Evolutionary conservation across 495 filamentous ascomycete genomes (phyloP).

Genomic region (Alectoria sarmentosa): DNA sequence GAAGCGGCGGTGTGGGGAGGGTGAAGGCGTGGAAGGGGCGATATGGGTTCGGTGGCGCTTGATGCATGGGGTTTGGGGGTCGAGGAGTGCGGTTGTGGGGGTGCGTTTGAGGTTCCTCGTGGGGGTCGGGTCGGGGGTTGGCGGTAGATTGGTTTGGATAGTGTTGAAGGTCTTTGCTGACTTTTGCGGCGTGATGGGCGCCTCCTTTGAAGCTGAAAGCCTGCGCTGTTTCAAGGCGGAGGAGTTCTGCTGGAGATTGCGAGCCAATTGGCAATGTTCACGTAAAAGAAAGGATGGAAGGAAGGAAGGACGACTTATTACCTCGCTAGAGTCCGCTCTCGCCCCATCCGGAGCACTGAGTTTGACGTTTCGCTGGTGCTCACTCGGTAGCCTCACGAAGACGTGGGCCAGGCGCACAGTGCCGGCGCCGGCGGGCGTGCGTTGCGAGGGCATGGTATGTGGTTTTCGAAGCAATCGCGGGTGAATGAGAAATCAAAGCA

Average conservation of each 20-base stretch:
- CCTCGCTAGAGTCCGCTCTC: neutral
- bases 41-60: neutral
- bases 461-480: neutral
- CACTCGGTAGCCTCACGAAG: neutral
- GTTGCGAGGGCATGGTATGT: neutral
- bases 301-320: neutral
- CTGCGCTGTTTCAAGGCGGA: neutral
- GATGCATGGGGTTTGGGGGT: neutral
- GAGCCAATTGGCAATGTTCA: neutral
- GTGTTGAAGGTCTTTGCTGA: neutral
- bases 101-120: conserved; percentile 3
- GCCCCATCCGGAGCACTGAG: neutral
- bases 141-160: neutral
- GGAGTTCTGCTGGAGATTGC: neutral
- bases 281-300: neutral
- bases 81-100: neutral
- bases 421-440: neutral
- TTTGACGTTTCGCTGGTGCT: neutral
- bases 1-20: neutral
- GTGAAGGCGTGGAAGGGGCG: too few relatives aligned
- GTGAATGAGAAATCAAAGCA: too few relatives aligned
- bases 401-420: neutral
- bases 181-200: neutral
- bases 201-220: neutral
- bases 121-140: conserved; percentile 2